Base-by-base conservation (phyloP, 2,329 filamentous ascomycete species). In the Neoarthrinium moseri region DNA sequence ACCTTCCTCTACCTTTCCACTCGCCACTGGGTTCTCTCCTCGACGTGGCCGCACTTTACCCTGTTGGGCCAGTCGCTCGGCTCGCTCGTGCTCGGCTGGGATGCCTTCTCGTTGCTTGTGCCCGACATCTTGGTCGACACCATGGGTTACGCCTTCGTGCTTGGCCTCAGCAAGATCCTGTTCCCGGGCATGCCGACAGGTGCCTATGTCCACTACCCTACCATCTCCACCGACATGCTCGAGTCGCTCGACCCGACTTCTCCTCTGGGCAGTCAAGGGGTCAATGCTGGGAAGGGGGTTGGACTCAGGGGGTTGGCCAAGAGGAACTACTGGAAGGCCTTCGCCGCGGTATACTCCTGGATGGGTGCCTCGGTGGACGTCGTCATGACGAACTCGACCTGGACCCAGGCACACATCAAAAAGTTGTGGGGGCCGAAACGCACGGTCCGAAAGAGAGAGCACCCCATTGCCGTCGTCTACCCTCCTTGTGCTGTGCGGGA, bases 181-280 rank as follows among this genome's bases (percentile, higher is more conserved):
- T 97, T 97, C 62, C 86, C 80, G 0, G 67, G 71, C 27, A 80
- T 96, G 2, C 89, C 92, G 0, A 96, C 91, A 0, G 91, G 82
- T 36, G 91, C 94, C 43, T 99, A 99, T 62, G 91, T 97, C 1
- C 94, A 99, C 70, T 99, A 97, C 63, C 94, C 94, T 1, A 97
- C 92, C 46, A 99, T 99, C 44, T 96, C 91, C 3, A 99, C 91
- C 41, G 94, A 99, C 60, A 99, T 99, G 94, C 81, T 99, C 4
- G 79, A 83, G 18, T 92, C 89, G 15, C 81, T 96, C 4, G 81
- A 91, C 55, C 81, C 87, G 7, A 65, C 64, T 7, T 78, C 75
- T 2, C 51, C 68, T 26, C 78, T 74, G 38, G 87, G 84, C 12
- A 65, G 64, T 45, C 85, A 81, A 67, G 87, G 92, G 3, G 75